Evolutionary conservation across 495 filamentous ascomycete species (phyloP), one percentile per base, ranked within the genome.

Genomic region (Aspergillus sclerotiicarbonarius): DNA sequence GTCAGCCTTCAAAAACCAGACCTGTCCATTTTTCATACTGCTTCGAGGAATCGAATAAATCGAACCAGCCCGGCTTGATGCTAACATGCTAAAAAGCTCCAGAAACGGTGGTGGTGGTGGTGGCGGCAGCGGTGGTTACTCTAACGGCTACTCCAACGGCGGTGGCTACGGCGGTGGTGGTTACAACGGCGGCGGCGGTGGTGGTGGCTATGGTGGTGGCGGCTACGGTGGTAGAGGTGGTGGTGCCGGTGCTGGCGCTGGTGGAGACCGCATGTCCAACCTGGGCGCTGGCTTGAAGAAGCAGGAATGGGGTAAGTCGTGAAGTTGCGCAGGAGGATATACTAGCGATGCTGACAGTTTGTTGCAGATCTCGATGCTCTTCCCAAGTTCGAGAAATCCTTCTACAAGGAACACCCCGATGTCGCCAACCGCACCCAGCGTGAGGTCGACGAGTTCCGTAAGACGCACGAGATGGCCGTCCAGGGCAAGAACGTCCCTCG

Each of bases 301-400:
- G 62, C 94, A 95, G 64, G 81, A 84, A 44, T 97, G 89, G 88
- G 90, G 90, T 93, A 78, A 73, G 87, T 79, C 48, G 10, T 8
- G 47, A 29, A 8, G 32, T n/a, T 33, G 19, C 25, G 39, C 43
- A 8, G 10, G 43, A 7, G 19, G 0, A 21, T 31, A 6, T 21
- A 15, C 3, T 12, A n/a, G 10, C 29, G 35, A 54, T 65, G 53
- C 73, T 76, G 73, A 77, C 59, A 30, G 32, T 8, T 31, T 45
- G 13, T 29, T 39, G 44, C 67, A 93, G 93, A 98, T 74, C 65
- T 92, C 16, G 76, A 72, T 70, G 76, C 86, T 21, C 68, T 98
- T 20, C 92, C 94, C 61, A 97, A 97, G 76, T 98, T 98, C 73
- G 94, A 98, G 70, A 98, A 98, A 78, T 91, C 89, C 25, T 98